A percentile compares a stretch with the other conserved stretches of the same genome.
phyloP scores from a whole-genome alignment of 1,284 basidiomycete species.

The Schizophyllum amplum region DNA sequence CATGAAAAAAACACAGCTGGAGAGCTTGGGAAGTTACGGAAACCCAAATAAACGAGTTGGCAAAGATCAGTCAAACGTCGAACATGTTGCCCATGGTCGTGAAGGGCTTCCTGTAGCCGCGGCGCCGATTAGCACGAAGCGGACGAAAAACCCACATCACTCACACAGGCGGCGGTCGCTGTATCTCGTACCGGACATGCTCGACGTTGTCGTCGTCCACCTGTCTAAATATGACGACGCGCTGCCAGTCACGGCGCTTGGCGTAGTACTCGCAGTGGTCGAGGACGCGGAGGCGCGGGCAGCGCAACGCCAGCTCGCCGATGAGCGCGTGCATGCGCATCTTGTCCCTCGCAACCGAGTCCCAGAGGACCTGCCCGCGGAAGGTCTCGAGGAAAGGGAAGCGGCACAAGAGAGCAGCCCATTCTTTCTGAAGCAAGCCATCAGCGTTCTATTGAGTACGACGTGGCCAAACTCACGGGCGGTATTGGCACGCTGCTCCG shows the following conservation, averaged over 20 bases:
- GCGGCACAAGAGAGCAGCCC: constrained; percentile 28
- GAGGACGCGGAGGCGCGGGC: constrained; percentile 32
- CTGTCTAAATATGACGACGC: constrained; percentile 30
- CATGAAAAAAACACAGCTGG: too few species aligned
- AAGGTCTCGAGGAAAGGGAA: constrained; percentile 34
- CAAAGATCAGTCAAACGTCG: too few species aligned
- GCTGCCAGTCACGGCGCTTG: constrained; percentile 23
- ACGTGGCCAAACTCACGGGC: constrained; percentile 9
- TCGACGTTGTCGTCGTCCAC: too few species aligned
- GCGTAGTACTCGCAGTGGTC: constrained; percentile 29
- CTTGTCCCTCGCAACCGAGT: constrained; percentile 14
- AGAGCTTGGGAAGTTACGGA: too few species aligned
- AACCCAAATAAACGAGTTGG: too few species aligned
- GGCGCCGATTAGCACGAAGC: too few species aligned
- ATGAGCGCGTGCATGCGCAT: constrained; percentile 16
- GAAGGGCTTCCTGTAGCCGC: too few species aligned
- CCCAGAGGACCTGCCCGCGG: constrained; percentile 32
- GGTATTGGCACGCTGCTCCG: constrained; percentile 16
- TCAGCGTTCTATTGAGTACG: constrained; percentile 1
- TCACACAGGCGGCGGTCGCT: too few species aligned
- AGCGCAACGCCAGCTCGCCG: constrained; percentile 26
- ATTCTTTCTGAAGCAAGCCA: constrained; percentile 20
- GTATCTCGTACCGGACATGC: too few species aligned
- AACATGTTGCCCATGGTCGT: too few species aligned
- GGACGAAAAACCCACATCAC: too few species aligned